phyloP scores from a whole-genome alignment of 768 basidiomycete species.

The Pleurotus cornucopiae region DNA sequence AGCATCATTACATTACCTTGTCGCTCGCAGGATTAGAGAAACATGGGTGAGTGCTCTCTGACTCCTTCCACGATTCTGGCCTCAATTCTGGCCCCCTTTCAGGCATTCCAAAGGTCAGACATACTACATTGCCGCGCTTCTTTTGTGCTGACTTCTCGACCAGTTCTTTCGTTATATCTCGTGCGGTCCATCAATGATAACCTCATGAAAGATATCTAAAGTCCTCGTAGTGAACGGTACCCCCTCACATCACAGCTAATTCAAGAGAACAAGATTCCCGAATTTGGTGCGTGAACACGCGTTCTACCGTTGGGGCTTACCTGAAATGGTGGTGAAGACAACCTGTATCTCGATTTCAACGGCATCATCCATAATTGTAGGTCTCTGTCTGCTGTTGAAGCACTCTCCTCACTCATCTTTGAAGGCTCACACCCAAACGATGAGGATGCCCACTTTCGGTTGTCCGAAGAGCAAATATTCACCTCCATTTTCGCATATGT shows the following conservation, averaged over 20 bases:
- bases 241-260: constrained; percentile 97
- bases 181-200: constrained; percentile 37
- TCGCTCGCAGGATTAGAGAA: too few relatives aligned
- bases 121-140: not conserved
- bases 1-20: too few relatives aligned
- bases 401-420: not conserved
- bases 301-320: constrained; percentile 4
- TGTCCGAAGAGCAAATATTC: constrained; percentile 96
- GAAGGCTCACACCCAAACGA: constrained; percentile 94
- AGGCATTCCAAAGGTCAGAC: constrained; percentile 66
- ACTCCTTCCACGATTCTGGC: too few relatives aligned
- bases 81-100: too few relatives aligned
- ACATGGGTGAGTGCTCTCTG: too few relatives aligned
- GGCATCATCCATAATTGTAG: constrained; percentile 84
- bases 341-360: constrained; percentile 93
- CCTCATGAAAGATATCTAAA: constrained; percentile 11
- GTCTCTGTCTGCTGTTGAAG: constrained; percentile 13
- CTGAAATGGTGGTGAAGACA: constrained; percentile 45
- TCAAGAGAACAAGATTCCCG: constrained; percentile 97
- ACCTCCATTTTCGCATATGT: constrained; percentile 97
- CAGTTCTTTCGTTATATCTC: constrained; percentile 98
- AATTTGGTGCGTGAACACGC: constrained; percentile 66
- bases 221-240: constrained; percentile 76
- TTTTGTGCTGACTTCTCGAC: constrained; percentile 13
- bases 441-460: constrained; percentile 90